phyloP scores from a whole-genome alignment of 208 protist species.

The Trypanosoma lewisi region DNA sequence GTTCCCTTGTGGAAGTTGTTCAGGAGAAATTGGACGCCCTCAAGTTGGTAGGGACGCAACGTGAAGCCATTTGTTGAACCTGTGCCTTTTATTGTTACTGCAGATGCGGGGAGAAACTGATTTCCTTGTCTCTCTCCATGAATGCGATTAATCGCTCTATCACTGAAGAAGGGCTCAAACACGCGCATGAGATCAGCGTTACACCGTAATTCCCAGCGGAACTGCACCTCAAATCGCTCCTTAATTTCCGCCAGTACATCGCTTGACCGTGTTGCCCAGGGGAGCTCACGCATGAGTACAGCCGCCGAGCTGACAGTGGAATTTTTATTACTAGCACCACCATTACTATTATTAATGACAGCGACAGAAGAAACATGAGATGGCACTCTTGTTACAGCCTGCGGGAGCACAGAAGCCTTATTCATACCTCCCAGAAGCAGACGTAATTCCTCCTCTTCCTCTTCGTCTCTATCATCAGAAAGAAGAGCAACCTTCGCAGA shows the following conservation, averaged over 20 bases:
- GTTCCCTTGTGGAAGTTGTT: conserved; percentile 80
- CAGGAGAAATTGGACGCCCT: conserved; percentile 95
- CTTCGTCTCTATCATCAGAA: conserved; percentile 13
- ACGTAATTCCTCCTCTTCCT: conserved; percentile 74
- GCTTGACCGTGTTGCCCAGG: conserved; percentile 51
- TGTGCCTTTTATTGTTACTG: conserved; percentile 25
- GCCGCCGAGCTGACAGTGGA: too few relatives aligned
- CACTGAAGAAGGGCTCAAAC: conserved; percentile 80
- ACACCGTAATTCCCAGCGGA: conserved; percentile 56
- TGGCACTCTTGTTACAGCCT: conserved; percentile 38
- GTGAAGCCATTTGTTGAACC: conserved; percentile 43
- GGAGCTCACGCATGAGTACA: conserved; percentile 32
- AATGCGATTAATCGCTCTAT: conserved; percentile 48
- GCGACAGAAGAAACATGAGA: too few relatives aligned
- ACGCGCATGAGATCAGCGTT: conserved; percentile 38
- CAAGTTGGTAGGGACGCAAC: conserved; percentile 94
- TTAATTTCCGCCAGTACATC: conserved; percentile 29
- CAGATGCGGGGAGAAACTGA: conserved; percentile 42
- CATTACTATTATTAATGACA: too few relatives aligned
- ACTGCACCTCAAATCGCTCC: conserved; percentile 59
- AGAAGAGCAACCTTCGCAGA: conserved; percentile 17
- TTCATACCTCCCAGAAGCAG: conserved; percentile 51
- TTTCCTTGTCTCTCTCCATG: conserved; percentile 19
- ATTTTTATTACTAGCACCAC: too few relatives aligned
- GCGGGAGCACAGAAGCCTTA: conserved; percentile 8